Percentiles rank a stretch among this genome's conserved stretches.
Conservation (phyloP, 768 basidiomycete genomes). For the Tremella mesenterica region DNA sequence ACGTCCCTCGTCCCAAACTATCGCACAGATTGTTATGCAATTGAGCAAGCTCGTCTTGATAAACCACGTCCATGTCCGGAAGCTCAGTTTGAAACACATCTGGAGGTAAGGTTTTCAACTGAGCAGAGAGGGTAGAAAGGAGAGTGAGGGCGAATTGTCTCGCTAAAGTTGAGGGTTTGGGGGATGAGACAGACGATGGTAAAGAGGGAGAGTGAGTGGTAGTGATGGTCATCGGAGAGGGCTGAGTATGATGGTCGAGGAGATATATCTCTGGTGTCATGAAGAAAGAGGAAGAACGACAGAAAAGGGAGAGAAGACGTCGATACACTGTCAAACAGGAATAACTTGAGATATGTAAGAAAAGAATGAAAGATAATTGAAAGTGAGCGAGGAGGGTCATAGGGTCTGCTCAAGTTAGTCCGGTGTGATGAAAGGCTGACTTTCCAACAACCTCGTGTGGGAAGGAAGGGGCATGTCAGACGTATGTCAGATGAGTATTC, state of each 20-base stretch:
- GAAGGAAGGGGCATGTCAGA: too few species aligned
- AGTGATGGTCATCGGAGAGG: not conserved
- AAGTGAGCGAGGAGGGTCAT: constrained; percentile 40
- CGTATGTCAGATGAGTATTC: too few species aligned
- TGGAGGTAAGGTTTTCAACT: constrained; percentile 27
- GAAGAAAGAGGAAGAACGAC: constrained; percentile 30
- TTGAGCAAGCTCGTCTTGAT: constrained; percentile 22
- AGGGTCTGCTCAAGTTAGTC: constrained; percentile 25
- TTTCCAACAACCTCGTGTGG: too few species aligned
- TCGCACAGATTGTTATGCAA: constrained; percentile 10
- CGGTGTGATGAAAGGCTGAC: not conserved
- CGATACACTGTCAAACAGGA: constrained; percentile 45
- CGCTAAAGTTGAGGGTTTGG: not conserved
- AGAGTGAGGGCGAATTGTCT: constrained; percentile 7
- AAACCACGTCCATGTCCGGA: constrained; percentile 39
- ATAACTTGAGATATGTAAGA: constrained; percentile 46
- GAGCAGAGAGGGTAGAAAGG: constrained; percentile 16
- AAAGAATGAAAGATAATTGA: constrained; percentile 45
- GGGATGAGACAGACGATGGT: too few species aligned
- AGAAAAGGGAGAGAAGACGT: constrained; percentile 40
- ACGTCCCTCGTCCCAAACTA: not conserved
- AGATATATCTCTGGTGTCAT: not conserved
- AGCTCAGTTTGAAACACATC: constrained; percentile 36
- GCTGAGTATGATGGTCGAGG: too few species aligned
- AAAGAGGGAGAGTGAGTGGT: not conserved